Evolutionary conservation across 805 yeast genomes (phyloP).

Genomic region (Lachancea kluyveri): DNA sequence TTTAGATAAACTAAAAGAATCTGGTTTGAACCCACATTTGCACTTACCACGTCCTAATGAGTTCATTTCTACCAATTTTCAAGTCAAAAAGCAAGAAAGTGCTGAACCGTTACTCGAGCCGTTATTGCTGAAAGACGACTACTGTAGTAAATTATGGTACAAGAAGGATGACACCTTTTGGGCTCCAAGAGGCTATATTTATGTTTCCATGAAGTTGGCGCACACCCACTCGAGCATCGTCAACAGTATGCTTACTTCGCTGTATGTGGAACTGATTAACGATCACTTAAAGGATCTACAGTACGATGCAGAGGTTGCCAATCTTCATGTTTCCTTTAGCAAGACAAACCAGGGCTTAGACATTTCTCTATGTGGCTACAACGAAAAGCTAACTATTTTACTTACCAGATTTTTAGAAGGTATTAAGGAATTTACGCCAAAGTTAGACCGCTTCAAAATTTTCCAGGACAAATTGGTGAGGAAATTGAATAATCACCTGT

Average conservation of each 20-base stretch:
- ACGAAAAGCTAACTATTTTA: constrained; percentile 67
- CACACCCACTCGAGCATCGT: constrained; percentile 52
- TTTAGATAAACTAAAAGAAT: constrained; percentile 27
- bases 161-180: constrained; percentile 85
- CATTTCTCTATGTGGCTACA: constrained; percentile 69
- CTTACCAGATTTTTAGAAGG: constrained; percentile 54
- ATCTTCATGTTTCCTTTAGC: constrained; percentile 52
- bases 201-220: constrained; percentile 60
- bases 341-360: constrained; percentile 66
- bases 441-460: constrained; percentile 55
- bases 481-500: constrained; percentile 62
- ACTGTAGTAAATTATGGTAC: constrained; percentile 64
- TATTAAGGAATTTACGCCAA: constrained; percentile 44
- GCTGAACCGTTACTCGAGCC: constrained; percentile 46
- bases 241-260: constrained; percentile 48
- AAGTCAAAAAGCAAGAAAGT: constrained; percentile 41
- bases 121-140: constrained; percentile 48
- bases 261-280: constrained; percentile 64
- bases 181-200: constrained; percentile 79
- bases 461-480: constrained; percentile 59
- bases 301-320: constrained; percentile 82
- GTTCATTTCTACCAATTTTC: constrained; percentile 76
- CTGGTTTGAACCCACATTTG: constrained; percentile 32
- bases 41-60: constrained; percentile 69
- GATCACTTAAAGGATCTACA: constrained; percentile 67